Evolutionary conservation across 805 yeast species (phyloP), one percentile per base, ranked within the genome.

Genomic region (Komagataella mondaviorum): DNA sequence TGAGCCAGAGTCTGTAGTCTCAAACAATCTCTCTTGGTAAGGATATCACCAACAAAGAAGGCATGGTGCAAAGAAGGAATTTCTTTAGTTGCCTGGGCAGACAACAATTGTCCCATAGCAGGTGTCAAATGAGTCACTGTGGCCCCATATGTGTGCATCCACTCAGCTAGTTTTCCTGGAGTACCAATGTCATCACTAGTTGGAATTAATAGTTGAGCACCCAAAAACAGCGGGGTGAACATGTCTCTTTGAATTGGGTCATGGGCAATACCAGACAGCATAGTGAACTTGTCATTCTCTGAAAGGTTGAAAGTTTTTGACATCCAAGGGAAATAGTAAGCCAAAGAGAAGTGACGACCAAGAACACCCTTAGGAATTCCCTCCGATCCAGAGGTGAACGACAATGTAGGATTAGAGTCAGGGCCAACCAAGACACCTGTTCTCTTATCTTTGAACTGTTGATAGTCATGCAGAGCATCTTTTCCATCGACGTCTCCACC

Each of bases 301-400:
- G 85, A 76, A 45, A 93, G 76, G 39, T 82, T 80, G 61, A 93
- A 93, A 47, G 83, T 78, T 66, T 87, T 68, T 17, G 97, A 75
- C 99, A 93, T 93, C 99, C 99, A 93, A 44, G 96, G 96, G 78
- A 93, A 93, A 70, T 93, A 93, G 71, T 93, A 93, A 2, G 99
- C 96, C 55, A 93, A 72, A 0, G 98, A 91, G 69, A 82, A 95
- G 63, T 93, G 99, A 70, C 99, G 86, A 50, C 99, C 99, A 54
- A 89, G 76, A 22, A 93, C 99, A 72, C 99, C 99, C 70, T 93
- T 93, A 59, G 99, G 99, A 56, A 91, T 74, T 66, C 99, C 99
- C 68, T 93, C 99, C 6, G 96, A 87, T 36, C 99, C 99, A 18
- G 96, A 87, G 5, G 99, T 93, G 70, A 93, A 93, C 0, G 96